Evolutionary conservation across 495 filamentous ascomycete species (phyloP).

Genomic region (Penicillium samsonianum): DNA sequence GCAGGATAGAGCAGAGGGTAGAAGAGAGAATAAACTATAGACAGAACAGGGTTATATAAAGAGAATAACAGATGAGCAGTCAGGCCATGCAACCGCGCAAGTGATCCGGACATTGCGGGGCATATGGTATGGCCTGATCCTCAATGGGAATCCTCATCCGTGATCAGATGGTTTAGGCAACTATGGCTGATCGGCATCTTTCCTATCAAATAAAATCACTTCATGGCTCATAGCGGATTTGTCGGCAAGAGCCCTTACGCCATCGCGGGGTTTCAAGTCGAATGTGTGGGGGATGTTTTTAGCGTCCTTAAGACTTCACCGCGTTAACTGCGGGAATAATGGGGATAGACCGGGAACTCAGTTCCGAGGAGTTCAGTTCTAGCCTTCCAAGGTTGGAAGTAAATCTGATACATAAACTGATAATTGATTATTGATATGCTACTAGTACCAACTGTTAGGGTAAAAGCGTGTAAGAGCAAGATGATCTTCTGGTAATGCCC

Average conservation of each 20-base stretch:
- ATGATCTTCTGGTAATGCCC: no score
- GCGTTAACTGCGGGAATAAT: conserved; percentile 11
- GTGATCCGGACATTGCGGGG: conserved; percentile 24
- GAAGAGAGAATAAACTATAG: neutral
- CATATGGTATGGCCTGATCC: conserved; percentile 23
- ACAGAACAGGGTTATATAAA: no score
- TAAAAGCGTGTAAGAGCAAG: no score
- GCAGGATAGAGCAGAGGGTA: neutral
- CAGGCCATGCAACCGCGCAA: conserved; percentile 26
- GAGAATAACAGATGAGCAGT: no score
- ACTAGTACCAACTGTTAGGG: no score
- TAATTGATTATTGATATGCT: no score
- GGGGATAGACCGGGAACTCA: neutral
- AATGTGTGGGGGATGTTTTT: conserved; percentile 2
- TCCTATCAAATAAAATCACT: neutral
- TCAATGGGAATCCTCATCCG: conserved; percentile 13
- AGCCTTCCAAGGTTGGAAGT: no score
- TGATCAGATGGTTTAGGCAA: conserved; percentile 13
- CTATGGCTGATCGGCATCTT: conserved; percentile 4
- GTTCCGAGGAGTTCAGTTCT: no score
- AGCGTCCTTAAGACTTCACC: conserved; percentile 11
- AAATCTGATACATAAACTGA: no score
- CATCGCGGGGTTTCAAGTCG: conserved; percentile 25
- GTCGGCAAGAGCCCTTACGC: conserved; percentile 23
- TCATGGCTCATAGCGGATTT: neutral